A percentile compares a stretch with the other conserved stretches of the same genome.
Conservation (phyloP, 1,284 basidiomycete genomes). For the Peniophora sp. region DNA sequence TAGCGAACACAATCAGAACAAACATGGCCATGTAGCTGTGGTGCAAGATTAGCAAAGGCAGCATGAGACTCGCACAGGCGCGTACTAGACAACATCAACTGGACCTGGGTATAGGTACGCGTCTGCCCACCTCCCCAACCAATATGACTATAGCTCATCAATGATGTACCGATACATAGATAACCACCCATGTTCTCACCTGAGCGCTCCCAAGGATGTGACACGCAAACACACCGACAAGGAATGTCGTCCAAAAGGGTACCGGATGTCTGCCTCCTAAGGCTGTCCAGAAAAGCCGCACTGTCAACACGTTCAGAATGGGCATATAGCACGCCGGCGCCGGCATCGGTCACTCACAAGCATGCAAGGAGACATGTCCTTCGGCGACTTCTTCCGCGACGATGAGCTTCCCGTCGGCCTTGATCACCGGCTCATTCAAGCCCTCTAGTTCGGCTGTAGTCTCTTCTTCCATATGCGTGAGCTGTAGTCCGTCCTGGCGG, state of each 20-base stretch:
- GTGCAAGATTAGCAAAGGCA: not conserved
- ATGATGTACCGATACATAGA: too few species aligned
- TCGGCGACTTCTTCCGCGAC: conserved; percentile 52
- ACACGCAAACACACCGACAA: conserved; percentile 14
- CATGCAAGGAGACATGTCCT: conserved; percentile 44
- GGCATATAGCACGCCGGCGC: not conserved
- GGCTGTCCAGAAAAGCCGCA: conserved; percentile 19
- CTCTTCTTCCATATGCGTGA: conserved; percentile 27
- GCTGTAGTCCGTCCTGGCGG: conserved; percentile 21
- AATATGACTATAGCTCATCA: conserved; percentile 35
- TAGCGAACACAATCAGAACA: conserved; percentile 35
- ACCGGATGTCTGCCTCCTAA: conserved; percentile 21
- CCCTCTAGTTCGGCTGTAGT: conserved; percentile 19
- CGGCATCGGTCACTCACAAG: conserved; percentile 22
- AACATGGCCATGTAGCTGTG: conserved; percentile 26
- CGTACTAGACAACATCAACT: conserved; percentile 22
- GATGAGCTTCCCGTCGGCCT: conserved; percentile 38
- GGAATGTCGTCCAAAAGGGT: conserved; percentile 25
- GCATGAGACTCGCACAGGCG: not conserved
- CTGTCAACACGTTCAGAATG: conserved; percentile 10
- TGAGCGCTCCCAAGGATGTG: conserved; percentile 14
- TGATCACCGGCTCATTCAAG: not conserved
- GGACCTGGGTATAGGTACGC: conserved; percentile 23
- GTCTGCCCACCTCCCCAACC: conserved; percentile 35
- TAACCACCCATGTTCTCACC: too few species aligned